Percentiles rank a stretch among this genome's conserved stretches.
phyloP scores from a whole-genome alignment of 2,329 filamentous ascomycete genomes.

The Fusarium oligoseptatum region DNA sequence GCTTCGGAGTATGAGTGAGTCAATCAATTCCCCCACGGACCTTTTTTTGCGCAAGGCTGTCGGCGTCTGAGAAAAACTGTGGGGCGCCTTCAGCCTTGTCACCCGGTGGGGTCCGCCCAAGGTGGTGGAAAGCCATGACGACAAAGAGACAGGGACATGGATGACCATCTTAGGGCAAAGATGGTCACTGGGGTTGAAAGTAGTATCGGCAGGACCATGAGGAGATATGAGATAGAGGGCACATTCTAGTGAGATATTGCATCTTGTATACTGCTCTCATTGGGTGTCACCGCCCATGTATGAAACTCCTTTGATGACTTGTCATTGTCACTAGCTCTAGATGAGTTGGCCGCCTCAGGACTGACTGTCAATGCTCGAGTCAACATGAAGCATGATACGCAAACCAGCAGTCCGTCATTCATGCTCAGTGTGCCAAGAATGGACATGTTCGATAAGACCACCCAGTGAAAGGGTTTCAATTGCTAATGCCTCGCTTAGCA shows the following conservation, averaged over 20 bases:
- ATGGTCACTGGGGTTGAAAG: neutral
- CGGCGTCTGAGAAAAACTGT: constrained; percentile 22
- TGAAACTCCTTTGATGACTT: constrained; percentile 20
- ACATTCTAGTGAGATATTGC: neutral
- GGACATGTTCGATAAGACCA: neutral
- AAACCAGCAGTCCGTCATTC: neutral
- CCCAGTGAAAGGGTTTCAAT: neutral
- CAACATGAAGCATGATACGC: neutral
- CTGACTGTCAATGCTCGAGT: neutral
- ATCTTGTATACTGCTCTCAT: neutral
- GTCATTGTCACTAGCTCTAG: constrained; percentile 24
- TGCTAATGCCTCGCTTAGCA: constrained; percentile 6
- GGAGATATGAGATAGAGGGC: neutral
- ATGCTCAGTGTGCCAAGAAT: neutral
- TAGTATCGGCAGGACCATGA: neutral
- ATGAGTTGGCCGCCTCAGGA: constrained; percentile 26
- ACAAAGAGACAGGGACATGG: constrained; percentile 21
- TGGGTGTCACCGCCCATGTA: constrained; percentile 24
- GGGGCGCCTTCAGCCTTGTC: constrained; percentile 41
- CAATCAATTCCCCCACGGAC: constrained; percentile 40
- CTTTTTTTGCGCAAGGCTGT: constrained; percentile 48
- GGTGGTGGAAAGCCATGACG: constrained; percentile 29
- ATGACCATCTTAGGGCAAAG: neutral
- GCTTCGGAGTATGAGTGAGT: constrained; percentile 40
- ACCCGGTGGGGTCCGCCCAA: constrained; percentile 23